phyloP scores from a whole-genome alignment of 257 asterid species.

The Solanum pinnatisectum region DNA sequence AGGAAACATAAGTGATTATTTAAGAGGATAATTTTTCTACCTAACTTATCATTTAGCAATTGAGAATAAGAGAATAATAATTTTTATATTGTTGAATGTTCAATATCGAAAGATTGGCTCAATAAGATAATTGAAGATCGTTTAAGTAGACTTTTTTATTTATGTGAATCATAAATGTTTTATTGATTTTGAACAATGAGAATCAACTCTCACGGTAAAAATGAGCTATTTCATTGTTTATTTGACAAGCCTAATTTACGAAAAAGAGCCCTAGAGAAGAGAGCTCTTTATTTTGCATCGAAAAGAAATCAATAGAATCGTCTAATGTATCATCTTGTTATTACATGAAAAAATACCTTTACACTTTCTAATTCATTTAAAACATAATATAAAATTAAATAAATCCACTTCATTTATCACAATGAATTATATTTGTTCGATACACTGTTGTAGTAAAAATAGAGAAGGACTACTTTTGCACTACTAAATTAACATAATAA shows the following conservation, averaged over 20 bases:
- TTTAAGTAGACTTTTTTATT: background rate
- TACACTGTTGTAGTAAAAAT: background rate
- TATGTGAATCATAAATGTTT: background rate
- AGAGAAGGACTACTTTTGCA: background rate
- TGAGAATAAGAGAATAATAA: background rate
- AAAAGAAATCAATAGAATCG: too few relatives aligned
- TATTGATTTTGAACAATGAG: background rate
- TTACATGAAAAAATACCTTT: too few relatives aligned
- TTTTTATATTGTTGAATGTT: too few relatives aligned
- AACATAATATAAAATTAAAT: too few relatives aligned
- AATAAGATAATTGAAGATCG: background rate
- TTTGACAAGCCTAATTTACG: background rate
- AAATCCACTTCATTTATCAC: background rate
- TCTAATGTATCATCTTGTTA: background rate
- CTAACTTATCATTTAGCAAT: too few relatives aligned
- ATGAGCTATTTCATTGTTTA: too few relatives aligned
- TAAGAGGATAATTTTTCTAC: background rate
- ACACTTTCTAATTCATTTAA: too few relatives aligned
- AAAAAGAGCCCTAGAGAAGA: too few relatives aligned
- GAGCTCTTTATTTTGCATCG: background rate
- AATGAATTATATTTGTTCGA: too few relatives aligned
- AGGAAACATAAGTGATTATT: background rate
- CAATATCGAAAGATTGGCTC: too few relatives aligned
- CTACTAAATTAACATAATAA: too few relatives aligned
- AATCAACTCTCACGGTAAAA: background rate